Conservation (phyloP, 306 rosid species). For the Parietaria judaica region DNA sequence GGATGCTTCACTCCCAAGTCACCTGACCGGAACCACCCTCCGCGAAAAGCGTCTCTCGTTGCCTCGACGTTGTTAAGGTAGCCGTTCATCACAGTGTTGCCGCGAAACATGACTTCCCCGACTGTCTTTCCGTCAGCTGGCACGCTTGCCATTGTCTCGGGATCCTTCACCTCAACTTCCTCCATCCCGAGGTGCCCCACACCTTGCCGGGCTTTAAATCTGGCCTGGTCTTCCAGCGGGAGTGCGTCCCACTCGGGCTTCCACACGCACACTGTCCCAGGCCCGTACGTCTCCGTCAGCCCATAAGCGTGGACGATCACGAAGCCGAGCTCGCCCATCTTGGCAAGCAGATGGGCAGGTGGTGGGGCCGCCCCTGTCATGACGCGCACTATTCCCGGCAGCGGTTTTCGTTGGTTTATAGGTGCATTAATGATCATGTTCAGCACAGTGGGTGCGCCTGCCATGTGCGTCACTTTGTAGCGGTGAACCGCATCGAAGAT, state of each 20-base stretch:
- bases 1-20: slow-evolving; percentile 80
- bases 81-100: slow-evolving; percentile 84
- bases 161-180: slow-evolving; percentile 61
- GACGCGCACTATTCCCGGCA: slow-evolving; percentile 46
- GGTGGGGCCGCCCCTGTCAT: slow-evolving; percentile 84
- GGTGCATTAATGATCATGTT: slow-evolving; percentile 69
- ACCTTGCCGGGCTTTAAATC: slow-evolving; percentile 69
- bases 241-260: slow-evolving; percentile 74
- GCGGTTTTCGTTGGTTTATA: slow-evolving; percentile 29
- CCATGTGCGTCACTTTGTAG: slow-evolving; percentile 66
- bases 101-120: slow-evolving; percentile 87
- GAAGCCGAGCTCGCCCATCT: slow-evolving; percentile 68
- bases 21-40: slow-evolving; percentile 80
- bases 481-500: slow-evolving; percentile 42
- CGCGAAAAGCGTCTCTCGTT: slow-evolving; percentile 55
- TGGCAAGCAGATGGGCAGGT: slow-evolving; percentile 48
- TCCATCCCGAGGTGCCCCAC: slow-evolving; percentile 64
- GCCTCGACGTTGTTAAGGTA: slow-evolving; percentile 57
- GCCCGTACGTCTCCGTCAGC: slow-evolving; percentile 85
- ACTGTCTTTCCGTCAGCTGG: slow-evolving; percentile 68
- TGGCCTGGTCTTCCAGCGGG: slow-evolving; percentile 49
- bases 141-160: slow-evolving; percentile 69
- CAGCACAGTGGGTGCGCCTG: slow-evolving; percentile 74
- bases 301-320: slow-evolving; percentile 56
- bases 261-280: slow-evolving; percentile 60